phyloP scores from a whole-genome alignment of 768 basidiomycete species.

The Amanita molliuscula region DNA sequence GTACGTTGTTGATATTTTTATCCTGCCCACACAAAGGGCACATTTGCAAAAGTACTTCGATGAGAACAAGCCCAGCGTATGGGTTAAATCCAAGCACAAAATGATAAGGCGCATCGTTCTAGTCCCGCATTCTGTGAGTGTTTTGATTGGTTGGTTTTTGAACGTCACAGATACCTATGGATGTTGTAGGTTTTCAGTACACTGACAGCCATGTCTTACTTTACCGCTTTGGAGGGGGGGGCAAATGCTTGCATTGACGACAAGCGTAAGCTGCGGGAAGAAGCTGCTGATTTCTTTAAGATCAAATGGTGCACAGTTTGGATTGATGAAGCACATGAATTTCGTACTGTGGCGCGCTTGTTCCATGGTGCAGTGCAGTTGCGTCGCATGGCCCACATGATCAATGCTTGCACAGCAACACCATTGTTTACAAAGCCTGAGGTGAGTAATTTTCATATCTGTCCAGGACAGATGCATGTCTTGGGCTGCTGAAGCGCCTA shows the following conservation, averaged over 20 bases:
- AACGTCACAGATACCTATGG: too few relatives aligned
- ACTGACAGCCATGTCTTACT: neutral
- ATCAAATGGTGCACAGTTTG: neutral
- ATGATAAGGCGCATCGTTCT: neutral
- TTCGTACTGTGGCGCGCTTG: neutral
- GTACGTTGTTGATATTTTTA: neutral
- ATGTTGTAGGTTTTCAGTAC: neutral
- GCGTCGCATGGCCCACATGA: neutral
- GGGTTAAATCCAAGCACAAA: too few relatives aligned
- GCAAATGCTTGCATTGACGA: neutral
- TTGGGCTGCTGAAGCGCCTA: too few relatives aligned
- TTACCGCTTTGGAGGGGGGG: neutral
- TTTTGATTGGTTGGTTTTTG: too few relatives aligned
- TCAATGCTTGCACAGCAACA: neutral
- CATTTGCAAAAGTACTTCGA: too few relatives aligned
- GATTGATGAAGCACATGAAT: neutral
- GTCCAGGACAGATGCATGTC: too few relatives aligned
- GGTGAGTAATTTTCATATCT: neutral
- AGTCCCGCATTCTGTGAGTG: neutral
- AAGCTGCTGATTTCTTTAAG: neutral
- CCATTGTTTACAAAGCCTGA: neutral
- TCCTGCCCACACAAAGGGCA: neutral
- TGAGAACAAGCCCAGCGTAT: too few relatives aligned
- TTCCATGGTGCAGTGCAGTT: neutral
- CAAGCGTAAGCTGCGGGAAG: neutral